phyloP scores from a whole-genome alignment of 2,329 filamentous ascomycete species.

The Cytospora piceicola region DNA sequence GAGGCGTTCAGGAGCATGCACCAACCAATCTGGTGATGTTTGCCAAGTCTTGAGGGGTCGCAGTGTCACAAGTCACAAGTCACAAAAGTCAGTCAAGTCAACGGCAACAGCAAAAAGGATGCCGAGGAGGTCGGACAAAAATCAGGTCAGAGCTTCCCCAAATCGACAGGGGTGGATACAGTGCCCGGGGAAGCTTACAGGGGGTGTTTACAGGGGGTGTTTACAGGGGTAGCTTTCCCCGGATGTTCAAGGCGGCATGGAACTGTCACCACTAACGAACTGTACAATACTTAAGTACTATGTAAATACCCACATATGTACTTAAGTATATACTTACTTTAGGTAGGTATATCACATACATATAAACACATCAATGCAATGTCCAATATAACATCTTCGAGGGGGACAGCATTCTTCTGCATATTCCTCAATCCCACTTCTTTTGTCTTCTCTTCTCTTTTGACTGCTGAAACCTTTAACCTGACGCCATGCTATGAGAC shows the following conservation, averaged over 20 bases:
- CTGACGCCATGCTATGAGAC: slow-evolving; percentile 22
- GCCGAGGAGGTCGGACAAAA: background rate
- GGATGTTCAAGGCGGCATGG: background rate
- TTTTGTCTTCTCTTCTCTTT: background rate
- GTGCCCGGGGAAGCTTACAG: background rate
- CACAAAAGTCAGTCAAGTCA: too few relatives aligned
- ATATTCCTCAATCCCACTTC: too few relatives aligned
- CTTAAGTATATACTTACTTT: too few relatives aligned
- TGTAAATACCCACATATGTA: too few relatives aligned
- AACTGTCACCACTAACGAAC: too few relatives aligned
- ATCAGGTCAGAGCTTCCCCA: background rate
- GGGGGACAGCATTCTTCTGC: too few relatives aligned
- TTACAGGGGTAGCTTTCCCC: background rate
- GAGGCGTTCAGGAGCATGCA: too few relatives aligned
- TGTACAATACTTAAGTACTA: too few relatives aligned
- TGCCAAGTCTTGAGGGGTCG: background rate
- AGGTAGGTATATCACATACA: too few relatives aligned
- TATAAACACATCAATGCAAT: too few relatives aligned
- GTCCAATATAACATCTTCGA: too few relatives aligned
- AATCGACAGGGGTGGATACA: background rate
- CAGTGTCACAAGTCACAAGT: background rate
- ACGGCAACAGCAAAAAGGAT: background rate
- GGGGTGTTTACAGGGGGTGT: background rate
- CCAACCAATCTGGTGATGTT: background rate
- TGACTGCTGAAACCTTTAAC: background rate